Base-by-base conservation (phyloP, 768 basidiomycete genomes). In the Tricholomella constricta region DNA sequence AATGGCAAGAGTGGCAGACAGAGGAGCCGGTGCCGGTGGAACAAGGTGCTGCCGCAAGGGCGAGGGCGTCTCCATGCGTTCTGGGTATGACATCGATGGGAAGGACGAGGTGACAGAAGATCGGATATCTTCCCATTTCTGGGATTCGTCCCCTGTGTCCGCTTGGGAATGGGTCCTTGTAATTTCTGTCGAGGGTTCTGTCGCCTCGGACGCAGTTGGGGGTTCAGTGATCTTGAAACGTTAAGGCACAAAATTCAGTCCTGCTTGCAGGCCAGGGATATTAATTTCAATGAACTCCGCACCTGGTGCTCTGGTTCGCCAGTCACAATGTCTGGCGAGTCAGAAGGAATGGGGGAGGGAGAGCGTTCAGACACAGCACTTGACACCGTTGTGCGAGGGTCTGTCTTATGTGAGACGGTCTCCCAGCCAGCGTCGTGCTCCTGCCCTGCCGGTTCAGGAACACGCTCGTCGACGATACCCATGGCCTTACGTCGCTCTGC, bases 21-120 rank as follows among this genome's bases (percentile, higher is more conserved):
- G 62, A 46, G 73, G 72, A 19, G 65, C 61, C 41, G 67, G 60
- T 27, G 55, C 55, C 48, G 66, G 47, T 40, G 58, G 57, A 42
- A 56, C 51, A 19, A 46, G 62, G 55, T 49, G 68, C 53, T 54
- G 68, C 49, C 49, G 64, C 1, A 47, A 56, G 56, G 76, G 80
- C 4, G 78, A 78, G 10, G 82, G 78, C 1, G 81, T 76, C 48
- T 78, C 78, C 32, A 78, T 79, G 20, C 79, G 78, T 52, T 84
- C 87, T 7, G 87, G 87, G 68, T 85, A 87, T 23, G 86, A 80
- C 73, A 89, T 74, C 55, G 91, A 92, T n/a, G 91, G 91, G 67
- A 82, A 89, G 4, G 91, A 93, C 1, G 82, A 79, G 6, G 78
- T 76, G 29, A 77, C 66, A 1, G 79, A 81, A 20, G 81, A 80